Conservation (phyloP, 352 stramenopile species). For the Pythium monospermum region DNA sequence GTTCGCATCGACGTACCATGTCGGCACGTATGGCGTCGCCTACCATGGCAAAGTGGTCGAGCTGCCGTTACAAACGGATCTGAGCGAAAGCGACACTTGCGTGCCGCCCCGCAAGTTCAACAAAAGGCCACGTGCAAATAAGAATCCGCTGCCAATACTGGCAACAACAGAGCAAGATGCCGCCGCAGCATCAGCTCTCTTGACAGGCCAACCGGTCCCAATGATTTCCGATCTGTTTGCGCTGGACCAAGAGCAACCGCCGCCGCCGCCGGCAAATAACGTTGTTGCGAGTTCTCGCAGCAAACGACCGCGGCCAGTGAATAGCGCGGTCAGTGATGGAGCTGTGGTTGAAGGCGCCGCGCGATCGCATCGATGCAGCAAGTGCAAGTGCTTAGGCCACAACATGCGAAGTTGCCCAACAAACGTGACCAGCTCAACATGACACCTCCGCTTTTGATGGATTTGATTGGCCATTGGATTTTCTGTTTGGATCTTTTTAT, state of each 20-base stretch:
- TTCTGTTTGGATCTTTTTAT: not conserved
- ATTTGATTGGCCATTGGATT: no score
- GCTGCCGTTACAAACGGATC: slow-evolving; percentile 33
- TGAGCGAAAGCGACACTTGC: slow-evolving; percentile 16
- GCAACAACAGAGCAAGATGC: not conserved
- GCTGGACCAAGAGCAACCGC: no score
- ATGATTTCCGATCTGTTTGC: no score
- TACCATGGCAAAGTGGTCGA: slow-evolving; percentile 41
- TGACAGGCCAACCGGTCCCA: no score
- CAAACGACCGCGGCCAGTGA: no score
- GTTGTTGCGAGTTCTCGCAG: no score
- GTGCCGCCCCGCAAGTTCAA: not conserved
- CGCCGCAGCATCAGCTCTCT: not conserved
- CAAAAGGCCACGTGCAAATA: not conserved
- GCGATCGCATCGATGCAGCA: slow-evolving; percentile 34
- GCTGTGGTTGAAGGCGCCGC: no score
- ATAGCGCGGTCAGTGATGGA: no score
- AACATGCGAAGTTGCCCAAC: slow-evolving; percentile 45
- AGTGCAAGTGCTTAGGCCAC: slow-evolving; percentile 39
- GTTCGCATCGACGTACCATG: slow-evolving; percentile 41
- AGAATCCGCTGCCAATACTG: not conserved
- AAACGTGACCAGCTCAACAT: not conserved
- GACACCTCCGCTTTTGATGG: not conserved
- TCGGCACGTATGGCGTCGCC: slow-evolving; percentile 30
- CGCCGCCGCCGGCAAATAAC: no score